Conservation (phyloP, 1,284 basidiomycete genomes). For the Leccinum solheimii region DNA sequence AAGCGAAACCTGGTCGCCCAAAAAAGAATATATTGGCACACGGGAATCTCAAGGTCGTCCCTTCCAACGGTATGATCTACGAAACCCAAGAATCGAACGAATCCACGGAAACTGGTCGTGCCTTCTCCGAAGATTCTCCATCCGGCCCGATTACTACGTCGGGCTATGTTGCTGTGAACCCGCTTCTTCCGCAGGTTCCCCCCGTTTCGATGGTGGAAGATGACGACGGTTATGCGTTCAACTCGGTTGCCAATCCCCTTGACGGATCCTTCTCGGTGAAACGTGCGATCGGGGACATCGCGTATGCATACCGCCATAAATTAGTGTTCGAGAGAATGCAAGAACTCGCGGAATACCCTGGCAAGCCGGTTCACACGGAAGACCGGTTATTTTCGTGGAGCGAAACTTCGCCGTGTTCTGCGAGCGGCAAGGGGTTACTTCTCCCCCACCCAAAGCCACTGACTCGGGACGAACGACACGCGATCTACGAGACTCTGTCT, state of each 20-base stretch:
- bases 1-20: slow-evolving; percentile 33
- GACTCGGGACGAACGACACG: slow-evolving; percentile 46
- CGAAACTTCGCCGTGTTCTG: slow-evolving; percentile 21
- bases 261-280: slow-evolving; percentile 30
- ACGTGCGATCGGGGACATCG: slow-evolving; percentile 29
- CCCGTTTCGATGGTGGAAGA: slow-evolving; percentile 2
- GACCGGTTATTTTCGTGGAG: slow-evolving; percentile 20
- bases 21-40: slow-evolving; percentile 18
- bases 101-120: slow-evolving; percentile 5
- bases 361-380: slow-evolving; percentile 9
- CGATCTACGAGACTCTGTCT: slow-evolving; percentile 53
- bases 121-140: slow-evolving; percentile 10
- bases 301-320: slow-evolving; percentile 29
- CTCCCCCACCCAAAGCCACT: slow-evolving; percentile 39
- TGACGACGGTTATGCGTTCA: slow-evolving; percentile 10
- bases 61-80: background rate
- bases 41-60: slow-evolving; percentile 7
- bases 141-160: background rate
- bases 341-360: slow-evolving; percentile 23
- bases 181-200: slow-evolving; percentile 19
- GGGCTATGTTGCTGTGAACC: slow-evolving; percentile 29
- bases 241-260: slow-evolving; percentile 19
- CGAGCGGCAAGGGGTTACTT: slow-evolving; percentile 21
- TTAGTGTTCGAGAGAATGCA: slow-evolving; percentile 29
- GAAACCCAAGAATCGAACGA: slow-evolving; percentile 12